Base-by-base conservation (phyloP, 2,329 filamentous ascomycete species). In the Gyromitra esculenta region DNA sequence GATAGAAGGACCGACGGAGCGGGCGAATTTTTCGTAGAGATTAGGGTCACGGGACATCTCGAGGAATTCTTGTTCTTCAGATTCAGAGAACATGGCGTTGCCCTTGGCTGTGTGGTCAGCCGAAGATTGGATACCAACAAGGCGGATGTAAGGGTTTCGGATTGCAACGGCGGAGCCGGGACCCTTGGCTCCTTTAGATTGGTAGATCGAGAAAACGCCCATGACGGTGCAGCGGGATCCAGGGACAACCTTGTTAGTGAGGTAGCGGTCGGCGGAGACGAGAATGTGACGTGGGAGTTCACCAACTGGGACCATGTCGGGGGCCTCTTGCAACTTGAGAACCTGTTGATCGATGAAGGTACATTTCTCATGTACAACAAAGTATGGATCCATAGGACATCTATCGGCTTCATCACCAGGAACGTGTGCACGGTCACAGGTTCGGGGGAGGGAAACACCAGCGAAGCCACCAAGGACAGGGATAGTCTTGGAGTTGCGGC, bases 191-290 rank as follows among this genome's bases (percentile, higher is more conserved):
- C 91, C 92, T 84, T 98, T 98, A 81, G 91, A 92, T 83, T 97
- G 93, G 84, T 97, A 99, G 82, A 98, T 98, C 39, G 95, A 97
- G 85, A 97, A 99, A 43, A 99, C 93, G 21, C 96, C 96, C 89
- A 96, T 98, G 18, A 99, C 88, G 1, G 94, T 97, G 83, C 96
- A 99, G 83, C 95, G 89, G 65, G 95, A 96, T 39, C 96, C 96
- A 5, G 96, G 96, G 2, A 99, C 94, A 1, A 99, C 96, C 66
- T 94, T 90, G 83, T 99, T 99, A 9, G 95, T 96, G 60, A 99
- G 86, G 82, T 98, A 97, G 68, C 96, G 89, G 82, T 99, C 96
- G n/a, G 96, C 96, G 0, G 94, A 97, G 77, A 99, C 92, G 77
- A 98, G 88, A 59, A 99, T 96, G 81, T 99, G 96, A 54, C 96